phyloP scores from a whole-genome alignment of 352 stramenopile species.

The Blastocystis sp. region DNA sequence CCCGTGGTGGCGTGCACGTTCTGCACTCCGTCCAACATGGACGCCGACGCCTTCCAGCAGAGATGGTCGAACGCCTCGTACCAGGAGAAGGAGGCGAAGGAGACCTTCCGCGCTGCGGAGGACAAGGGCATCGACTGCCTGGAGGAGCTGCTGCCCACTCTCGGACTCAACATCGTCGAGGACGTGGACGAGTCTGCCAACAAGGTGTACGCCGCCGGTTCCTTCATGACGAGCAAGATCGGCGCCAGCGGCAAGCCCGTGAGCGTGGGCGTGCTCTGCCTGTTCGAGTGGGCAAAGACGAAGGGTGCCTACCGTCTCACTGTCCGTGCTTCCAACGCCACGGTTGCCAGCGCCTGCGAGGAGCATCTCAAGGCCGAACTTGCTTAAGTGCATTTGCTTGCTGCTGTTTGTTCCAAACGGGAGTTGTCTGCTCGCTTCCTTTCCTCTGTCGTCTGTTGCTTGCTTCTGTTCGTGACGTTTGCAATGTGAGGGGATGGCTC shows the following conservation, averaged over 20 bases:
- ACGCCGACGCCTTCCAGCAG: slow-evolving; percentile 71
- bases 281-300: slow-evolving; percentile 65
- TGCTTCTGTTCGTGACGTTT: no score
- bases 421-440: no score
- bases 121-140: slow-evolving; percentile 50
- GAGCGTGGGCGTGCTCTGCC: slow-evolving; percentile 50
- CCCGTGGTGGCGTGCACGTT: slow-evolving; percentile 64
- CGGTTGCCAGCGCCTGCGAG: slow-evolving; percentile 48
- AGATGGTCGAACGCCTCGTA: slow-evolving; percentile 44
- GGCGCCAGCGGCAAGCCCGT: slow-evolving; percentile 57
- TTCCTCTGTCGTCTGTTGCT: no score
- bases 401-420: slow-evolving; percentile 25
- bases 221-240: slow-evolving; percentile 72
- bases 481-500: no score
- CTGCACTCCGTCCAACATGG: slow-evolving; percentile 56
- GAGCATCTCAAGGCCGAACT: slow-evolving; percentile 70
- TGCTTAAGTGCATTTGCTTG: slow-evolving; percentile 41
- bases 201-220: slow-evolving; percentile 71
- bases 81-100: slow-evolving; percentile 69
- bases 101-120: slow-evolving; percentile 66
- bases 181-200: slow-evolving; percentile 68
- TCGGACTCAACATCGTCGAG: slow-evolving; percentile 67
- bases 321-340: slow-evolving; percentile 68
- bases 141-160: slow-evolving; percentile 40
- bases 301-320: slow-evolving; percentile 72